Percentiles rank a stretch among this genome's conserved stretches.
Conservation (phyloP, 176 grass and related monocot genomes). For the Alopecurus myosuroides region DNA sequence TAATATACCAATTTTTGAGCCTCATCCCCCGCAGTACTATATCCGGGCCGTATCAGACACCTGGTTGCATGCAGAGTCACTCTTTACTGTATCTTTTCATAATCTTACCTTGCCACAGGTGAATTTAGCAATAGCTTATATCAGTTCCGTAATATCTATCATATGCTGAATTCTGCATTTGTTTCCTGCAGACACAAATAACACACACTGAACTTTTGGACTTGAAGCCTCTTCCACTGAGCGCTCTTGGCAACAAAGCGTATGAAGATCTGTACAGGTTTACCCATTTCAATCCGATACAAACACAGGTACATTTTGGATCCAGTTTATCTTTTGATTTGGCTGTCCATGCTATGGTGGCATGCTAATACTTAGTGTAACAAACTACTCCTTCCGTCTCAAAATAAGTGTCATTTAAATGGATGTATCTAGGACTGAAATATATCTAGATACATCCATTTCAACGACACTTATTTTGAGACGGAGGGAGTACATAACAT, state of each 20-base stretch:
- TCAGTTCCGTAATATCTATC: background rate
- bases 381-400: too few species aligned
- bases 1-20: constrained; percentile 96
- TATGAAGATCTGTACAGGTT: constrained; percentile 82
- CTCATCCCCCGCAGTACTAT: constrained; percentile 96
- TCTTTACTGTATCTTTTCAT: constrained; percentile 93
- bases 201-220: constrained; percentile 97
- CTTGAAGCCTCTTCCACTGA: constrained; percentile 89
- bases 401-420: too few species aligned
- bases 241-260: constrained; percentile 63
- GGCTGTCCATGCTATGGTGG: constrained; percentile 1
- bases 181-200: constrained; percentile 72
- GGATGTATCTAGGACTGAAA: too few species aligned
- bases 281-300: constrained; percentile 98
- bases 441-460: too few species aligned
- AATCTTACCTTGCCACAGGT: constrained; percentile 96
- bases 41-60: constrained; percentile 91
- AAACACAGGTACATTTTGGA: constrained; percentile 72
- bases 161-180: constrained; percentile 21
- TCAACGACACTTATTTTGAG: too few species aligned
- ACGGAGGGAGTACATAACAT: too few species aligned
- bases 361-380: background rate
- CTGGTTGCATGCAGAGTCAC: constrained; percentile 89
- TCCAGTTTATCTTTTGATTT: constrained; percentile 8
- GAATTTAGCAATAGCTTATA: constrained; percentile 16